phyloP scores from a whole-genome alignment of 2,329 filamentous ascomycete genomes.

The Fusarium citri region DNA sequence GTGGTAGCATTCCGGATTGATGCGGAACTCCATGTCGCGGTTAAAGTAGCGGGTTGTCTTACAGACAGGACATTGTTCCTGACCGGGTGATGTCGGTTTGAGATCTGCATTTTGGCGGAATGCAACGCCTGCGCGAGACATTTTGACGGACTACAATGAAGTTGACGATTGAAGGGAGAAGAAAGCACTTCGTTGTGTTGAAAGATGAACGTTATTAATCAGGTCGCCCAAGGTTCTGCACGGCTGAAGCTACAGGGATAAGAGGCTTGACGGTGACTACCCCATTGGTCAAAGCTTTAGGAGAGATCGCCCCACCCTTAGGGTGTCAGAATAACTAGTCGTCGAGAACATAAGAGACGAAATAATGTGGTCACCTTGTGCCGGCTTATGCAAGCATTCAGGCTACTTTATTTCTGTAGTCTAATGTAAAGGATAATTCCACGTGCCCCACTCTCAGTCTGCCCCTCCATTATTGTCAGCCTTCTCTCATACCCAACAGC shows the following conservation, averaged over 20 bases:
- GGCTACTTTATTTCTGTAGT: no score
- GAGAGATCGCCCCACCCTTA: background rate
- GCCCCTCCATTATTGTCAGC: slow-evolving; percentile 48
- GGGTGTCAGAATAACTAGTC: no score
- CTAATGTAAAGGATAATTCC: no score
- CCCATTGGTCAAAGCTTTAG: slow-evolving; percentile 37
- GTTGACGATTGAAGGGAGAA: background rate
- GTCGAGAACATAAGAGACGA: no score
- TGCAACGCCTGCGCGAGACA: slow-evolving; percentile 50
- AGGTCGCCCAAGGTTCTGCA: no score
- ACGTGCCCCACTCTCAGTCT: slow-evolving; percentile 1
- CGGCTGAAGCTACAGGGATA: slow-evolving; percentile 42
- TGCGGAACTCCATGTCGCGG: slow-evolving; percentile 90
- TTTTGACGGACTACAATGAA: slow-evolving; percentile 6
- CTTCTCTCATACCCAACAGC: slow-evolving; percentile 44
- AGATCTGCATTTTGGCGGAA: slow-evolving; percentile 44
- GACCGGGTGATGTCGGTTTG: slow-evolving; percentile 38
- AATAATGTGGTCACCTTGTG: no score
- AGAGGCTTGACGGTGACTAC: background rate
- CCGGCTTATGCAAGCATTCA: no score
- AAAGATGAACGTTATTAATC: slow-evolving; percentile 14
- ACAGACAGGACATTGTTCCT: slow-evolving; percentile 92
- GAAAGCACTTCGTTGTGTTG: background rate
- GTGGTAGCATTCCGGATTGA: slow-evolving; percentile 99
- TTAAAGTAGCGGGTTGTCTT: slow-evolving; percentile 97